Base-by-base conservation (phyloP, 768 basidiomycete genomes). In the Psilocybe subaeruginosa region DNA sequence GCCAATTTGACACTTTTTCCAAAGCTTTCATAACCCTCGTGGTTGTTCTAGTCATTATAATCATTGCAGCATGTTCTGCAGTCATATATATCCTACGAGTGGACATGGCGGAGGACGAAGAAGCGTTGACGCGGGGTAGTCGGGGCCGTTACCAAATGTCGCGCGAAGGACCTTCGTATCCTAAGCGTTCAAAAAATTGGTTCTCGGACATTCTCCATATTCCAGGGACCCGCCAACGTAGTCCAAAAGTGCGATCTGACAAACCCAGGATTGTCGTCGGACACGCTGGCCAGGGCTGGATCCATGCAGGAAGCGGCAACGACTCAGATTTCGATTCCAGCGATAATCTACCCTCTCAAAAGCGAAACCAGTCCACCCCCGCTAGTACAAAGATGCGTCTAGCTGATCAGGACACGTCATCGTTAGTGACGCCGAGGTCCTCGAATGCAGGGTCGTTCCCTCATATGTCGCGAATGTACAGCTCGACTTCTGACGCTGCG, bases 11-110 rank as follows among this genome's bases (percentile, higher is more conserved):
- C 17, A 53, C 29, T 0, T 30, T 30, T 49, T 11, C 43, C 54
- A 56, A 63, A 82, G 88, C 80, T 9, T 91, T 91, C 74, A 81
- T 90, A 64, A 85, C 74, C 3, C 73, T 91, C 41, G 77, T 91
- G 43, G 82, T 89, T 39, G 71, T 76, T 48, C 79, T 91, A 45
- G 75, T 77, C 58, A 63, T 82, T 59, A 74, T 91, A 56, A 82
- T 90, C 70, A 64, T 87, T 60, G 67, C 77, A 31, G 80, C 82
- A 52, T 85, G 80, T 69, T 71, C 76, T 14, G 87, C 80, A 37
- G 81, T 87, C 41, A 80, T 82, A 70, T 79, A 82, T 65, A 82
- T 91, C 37, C 74, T 90, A 16, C 80, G 82, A 45, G 71, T 83
- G 52, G 77, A 84, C 68, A 76, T 77, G 39, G 78, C 78, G 37